phyloP scores from a whole-genome alignment of 73 alveolate species.

The Uronychia setigera region DNA sequence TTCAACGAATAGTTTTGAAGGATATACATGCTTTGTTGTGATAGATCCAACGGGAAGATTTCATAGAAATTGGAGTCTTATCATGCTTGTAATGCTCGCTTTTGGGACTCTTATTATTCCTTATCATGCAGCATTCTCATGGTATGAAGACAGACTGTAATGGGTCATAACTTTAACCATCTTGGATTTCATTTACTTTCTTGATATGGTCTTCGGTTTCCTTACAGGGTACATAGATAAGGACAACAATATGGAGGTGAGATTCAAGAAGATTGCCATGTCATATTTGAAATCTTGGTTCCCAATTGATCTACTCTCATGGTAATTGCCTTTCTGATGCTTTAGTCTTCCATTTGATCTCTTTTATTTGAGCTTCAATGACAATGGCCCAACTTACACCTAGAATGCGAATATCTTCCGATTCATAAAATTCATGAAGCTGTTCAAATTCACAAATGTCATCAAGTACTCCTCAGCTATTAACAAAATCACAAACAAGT shows the following conservation, averaged over 20 bases:
- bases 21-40: not conserved
- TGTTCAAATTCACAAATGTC: not conserved
- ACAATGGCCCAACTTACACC: not conserved
- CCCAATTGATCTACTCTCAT: not conserved
- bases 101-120: not conserved
- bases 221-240: not conserved
- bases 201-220: not conserved
- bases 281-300: not conserved
- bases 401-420: not conserved
- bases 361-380: not conserved
- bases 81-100: not conserved
- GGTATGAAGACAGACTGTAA: not conserved
- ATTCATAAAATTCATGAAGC: not conserved
- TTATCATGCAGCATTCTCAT: not conserved
- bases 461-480: not conserved
- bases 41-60: not conserved
- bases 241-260: slow-evolving; percentile 8
- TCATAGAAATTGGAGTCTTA: not conserved
- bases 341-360: not conserved
- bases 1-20: not conserved
- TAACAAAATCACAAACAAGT: not conserved
- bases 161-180: not conserved
- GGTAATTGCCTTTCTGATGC: not conserved
- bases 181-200: not conserved
- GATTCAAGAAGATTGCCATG: slow-evolving; percentile 8